These are phyloP conservation scores for Dendrobium nobile DNA, from an alignment of 106 monocot genomes.

Conservation along the genomic window DNA sequence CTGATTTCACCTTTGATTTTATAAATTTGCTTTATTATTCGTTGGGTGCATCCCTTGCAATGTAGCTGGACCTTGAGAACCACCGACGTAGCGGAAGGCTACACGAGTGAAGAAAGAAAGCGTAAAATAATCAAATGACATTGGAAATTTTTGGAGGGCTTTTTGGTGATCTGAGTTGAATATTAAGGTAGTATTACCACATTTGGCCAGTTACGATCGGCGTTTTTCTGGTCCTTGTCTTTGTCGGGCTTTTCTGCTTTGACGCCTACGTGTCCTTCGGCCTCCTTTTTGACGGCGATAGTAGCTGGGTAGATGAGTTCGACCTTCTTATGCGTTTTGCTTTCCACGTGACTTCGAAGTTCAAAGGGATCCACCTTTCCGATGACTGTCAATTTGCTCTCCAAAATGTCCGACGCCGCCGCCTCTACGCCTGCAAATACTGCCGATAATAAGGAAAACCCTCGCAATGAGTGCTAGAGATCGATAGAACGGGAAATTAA, in stretches of 20 bases:
- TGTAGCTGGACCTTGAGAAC: conserved; percentile 67
- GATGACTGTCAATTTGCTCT: conserved; percentile 37
- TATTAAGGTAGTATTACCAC: background rate
- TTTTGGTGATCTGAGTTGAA: background rate
- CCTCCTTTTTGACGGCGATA: conserved; percentile 13
- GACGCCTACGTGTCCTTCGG: background rate
- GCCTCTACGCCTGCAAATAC: conserved; percentile 24
- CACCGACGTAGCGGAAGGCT: conserved; percentile 40
- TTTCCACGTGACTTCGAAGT: conserved; percentile 33
- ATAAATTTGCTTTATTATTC: conserved; percentile 32
- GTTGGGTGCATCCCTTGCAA: conserved; percentile 67
- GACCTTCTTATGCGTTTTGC: conserved; percentile 43
- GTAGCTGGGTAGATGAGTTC: conserved; percentile 34
- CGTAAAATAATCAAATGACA: background rate
- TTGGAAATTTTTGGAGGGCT: background rate
- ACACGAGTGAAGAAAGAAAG: background rate
- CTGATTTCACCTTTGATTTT: conserved; percentile 56
- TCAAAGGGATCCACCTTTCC: conserved; percentile 56
- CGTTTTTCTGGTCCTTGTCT: conserved; percentile 15
- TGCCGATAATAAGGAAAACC: background rate
- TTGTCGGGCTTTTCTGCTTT: conserved; percentile 2
- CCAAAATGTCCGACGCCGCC: conserved; percentile 25
- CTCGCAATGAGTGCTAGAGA: background rate
- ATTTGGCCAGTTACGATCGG: conserved; percentile 29
- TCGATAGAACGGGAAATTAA: too few relatives aligned